Evolutionary conservation across 179 eudicot genomes (phyloP), one percentile per base, ranked within the genome.

Genomic region (Corrigiola litoralis): DNA sequence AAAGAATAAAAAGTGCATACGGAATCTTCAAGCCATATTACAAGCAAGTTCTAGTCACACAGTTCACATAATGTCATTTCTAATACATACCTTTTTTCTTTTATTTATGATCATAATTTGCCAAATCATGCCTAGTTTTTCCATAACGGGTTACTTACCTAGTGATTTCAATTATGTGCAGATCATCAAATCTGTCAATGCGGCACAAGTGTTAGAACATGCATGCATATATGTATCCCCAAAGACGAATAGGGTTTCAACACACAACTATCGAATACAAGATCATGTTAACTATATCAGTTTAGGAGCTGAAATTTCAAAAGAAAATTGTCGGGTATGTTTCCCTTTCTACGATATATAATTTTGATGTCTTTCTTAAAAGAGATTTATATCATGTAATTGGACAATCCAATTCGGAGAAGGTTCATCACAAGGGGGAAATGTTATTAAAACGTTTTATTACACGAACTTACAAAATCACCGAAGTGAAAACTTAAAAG

Each of bases 281-380:
- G 8, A 14, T 59, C 21, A 10, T 59, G 8, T 16, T 27, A 14
- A 28, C 1, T 13, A 25, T 28, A 14, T 9, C 2, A 6, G 57
- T 20, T 28, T 25, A 13, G 34, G 28, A 52, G 36, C n/a, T n/a
- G n/a, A 3, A 24, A 17, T 11, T 2, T 18, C 3, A 4, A 29
- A 10, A 11, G 38, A 32, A 54, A 61, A 31, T 18, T 46, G 66
- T 61, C 66, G 54, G 54, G 66, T 61, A 61, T 29, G 2, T 29
- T 45, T 11, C 34, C 32, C 54, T 44, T 36, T 45, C 32, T 27
- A 14, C 44, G 4, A 14, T 10, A 10, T 37, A 37, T 37, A 37
- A 1, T 37, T 6, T 1, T 6, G 12, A 9, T 38, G 44, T 40
- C 13, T 11, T 40, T 40, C 14, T 12, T 3, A 40, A 1, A 10